Conservation (phyloP, 2,329 filamentous ascomycete genomes). For the Colletotrichum theobromicola region DNA sequence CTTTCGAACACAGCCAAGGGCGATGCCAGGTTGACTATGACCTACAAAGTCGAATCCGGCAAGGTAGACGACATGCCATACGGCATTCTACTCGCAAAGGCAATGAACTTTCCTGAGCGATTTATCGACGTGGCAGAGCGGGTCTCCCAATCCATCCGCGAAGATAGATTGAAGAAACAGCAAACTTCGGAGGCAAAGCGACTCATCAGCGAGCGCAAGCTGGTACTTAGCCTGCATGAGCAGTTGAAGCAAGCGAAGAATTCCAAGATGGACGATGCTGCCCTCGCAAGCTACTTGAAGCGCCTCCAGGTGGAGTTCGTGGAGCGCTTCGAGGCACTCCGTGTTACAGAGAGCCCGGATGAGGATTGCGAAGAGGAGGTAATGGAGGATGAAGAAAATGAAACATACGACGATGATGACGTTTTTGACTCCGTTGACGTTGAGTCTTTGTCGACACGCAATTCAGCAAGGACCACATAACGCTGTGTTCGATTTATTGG, state of each 20-base stretch:
- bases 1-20: slow-evolving; percentile 56
- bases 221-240: slow-evolving; percentile 76
- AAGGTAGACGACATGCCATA: slow-evolving; percentile 76
- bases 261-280: slow-evolving; percentile 68
- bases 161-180: slow-evolving; percentile 61
- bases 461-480: not conserved
- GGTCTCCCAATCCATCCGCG: slow-evolving; percentile 68
- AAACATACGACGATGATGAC: not conserved
- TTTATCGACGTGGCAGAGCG: slow-evolving; percentile 73
- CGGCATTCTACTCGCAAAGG: slow-evolving; percentile 79
- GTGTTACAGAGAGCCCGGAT: slow-evolving; percentile 30
- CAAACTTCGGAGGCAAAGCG: slow-evolving; percentile 63
- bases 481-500: not conserved
- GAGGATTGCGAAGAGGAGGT: not conserved
- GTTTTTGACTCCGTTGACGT: not conserved
- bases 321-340: slow-evolving; percentile 70
- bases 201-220: slow-evolving; percentile 68
- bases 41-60: slow-evolving; percentile 82
- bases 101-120: slow-evolving; percentile 72
- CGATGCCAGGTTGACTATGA: slow-evolving; percentile 75
- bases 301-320: slow-evolving; percentile 79
- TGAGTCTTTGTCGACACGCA: not conserved
- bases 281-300: slow-evolving; percentile 67
- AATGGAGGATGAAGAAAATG: not conserved
- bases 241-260: slow-evolving; percentile 72